Conservation (phyloP, 192 early-diverging fungal species). For the Chytriomyces confervae region DNA sequence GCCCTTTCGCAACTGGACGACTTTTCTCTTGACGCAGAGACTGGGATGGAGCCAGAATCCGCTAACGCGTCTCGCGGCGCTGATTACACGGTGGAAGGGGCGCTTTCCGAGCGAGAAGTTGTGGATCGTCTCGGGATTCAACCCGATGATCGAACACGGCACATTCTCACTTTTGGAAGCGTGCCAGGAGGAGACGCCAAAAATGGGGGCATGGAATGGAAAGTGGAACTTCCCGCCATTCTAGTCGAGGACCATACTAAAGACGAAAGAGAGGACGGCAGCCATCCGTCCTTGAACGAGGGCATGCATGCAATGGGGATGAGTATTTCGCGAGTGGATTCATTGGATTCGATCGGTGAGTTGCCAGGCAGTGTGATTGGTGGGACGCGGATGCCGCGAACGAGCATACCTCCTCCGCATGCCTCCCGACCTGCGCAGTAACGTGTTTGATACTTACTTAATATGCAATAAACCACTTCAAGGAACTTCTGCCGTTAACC, state of each 20-base stretch:
- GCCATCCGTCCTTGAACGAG: neutral
- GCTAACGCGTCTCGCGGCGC: conserved; percentile 3
- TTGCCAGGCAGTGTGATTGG: neutral
- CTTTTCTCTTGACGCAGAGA: conserved; percentile 33
- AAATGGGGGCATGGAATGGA: conserved; percentile 29
- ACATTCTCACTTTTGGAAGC: conserved; percentile 33
- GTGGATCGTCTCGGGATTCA: neutral
- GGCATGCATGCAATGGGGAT: conserved; percentile 3
- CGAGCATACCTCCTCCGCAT: neutral
- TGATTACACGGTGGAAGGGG: conserved; percentile 24
- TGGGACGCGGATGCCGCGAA: conserved; percentile 7
- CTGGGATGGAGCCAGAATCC: neutral
- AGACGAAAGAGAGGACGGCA: neutral
- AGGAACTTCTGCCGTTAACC: no score
- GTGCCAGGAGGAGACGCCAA: neutral
- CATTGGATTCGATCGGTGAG: conserved; percentile 16
- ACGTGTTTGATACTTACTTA: no score
- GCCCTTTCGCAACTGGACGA: conserved; percentile 39
- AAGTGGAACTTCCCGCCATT: conserved; percentile 30
- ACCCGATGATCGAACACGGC: conserved; percentile 1
- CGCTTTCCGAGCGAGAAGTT: conserved; percentile 18
- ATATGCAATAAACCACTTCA: neutral
- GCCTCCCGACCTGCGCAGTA: no score
- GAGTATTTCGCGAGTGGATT: neutral
- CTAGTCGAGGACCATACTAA: conserved; percentile 32